phyloP scores from a whole-genome alignment of 371 early-diverging fungal species.

The Dinochytrium kinnereticum region DNA sequence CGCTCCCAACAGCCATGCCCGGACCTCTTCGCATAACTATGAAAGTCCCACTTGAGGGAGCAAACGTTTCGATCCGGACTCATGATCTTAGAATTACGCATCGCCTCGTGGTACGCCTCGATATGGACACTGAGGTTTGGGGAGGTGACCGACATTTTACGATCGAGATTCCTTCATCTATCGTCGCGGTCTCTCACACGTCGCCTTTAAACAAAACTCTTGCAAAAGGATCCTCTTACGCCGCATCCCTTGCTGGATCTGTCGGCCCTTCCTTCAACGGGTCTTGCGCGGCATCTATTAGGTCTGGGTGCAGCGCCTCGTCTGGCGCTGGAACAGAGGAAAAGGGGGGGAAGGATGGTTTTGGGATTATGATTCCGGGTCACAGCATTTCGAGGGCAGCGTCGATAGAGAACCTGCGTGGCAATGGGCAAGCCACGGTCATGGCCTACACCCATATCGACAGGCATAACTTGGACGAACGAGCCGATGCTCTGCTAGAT shows the following conservation, averaged over 20 bases:
- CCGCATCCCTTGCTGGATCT: neutral
- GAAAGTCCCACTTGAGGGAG: slow-evolving; percentile 9
- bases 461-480: neutral
- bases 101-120: neutral
- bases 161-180: neutral
- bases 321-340: neutral
- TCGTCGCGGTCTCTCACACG: neutral
- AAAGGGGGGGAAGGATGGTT: neutral
- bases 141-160: neutral
- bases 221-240: neutral
- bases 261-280: neutral
- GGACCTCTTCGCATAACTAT: slow-evolving; percentile 1
- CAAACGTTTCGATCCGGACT: neutral
- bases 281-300: neutral
- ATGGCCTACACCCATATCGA: neutral
- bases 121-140: slow-evolving; percentile 16
- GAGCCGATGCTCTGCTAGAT: neutral
- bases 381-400: neutral
- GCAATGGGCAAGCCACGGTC: neutral
- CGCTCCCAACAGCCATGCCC: neutral
- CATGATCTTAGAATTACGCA: slow-evolving; percentile 3
- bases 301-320: neutral
- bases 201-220: neutral
- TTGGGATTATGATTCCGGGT: neutral
- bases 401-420: neutral